A percentile compares a stretch with the other conserved stretches of the same genome.
These are phyloP conservation scores for Phytophthora nicotianae DNA, from an alignment of 352 stramenopile genomes.

Conservation along the genomic window DNA sequence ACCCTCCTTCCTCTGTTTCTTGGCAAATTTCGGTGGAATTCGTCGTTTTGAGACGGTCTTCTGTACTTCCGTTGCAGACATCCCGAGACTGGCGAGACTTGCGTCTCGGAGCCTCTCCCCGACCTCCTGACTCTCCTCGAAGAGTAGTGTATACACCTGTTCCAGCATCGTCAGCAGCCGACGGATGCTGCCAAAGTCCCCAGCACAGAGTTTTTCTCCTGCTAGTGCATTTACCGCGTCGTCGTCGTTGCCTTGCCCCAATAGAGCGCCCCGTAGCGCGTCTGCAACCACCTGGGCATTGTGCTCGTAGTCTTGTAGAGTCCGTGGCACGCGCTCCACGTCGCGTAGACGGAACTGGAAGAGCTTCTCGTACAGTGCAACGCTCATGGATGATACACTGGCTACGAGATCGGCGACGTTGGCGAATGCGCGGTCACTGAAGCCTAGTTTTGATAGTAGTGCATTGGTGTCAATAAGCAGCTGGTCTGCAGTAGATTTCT, in stretches of 20 bases:
- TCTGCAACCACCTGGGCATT: slow-evolving; percentile 90
- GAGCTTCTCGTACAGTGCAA: slow-evolving; percentile 91
- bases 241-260: slow-evolving; percentile 56
- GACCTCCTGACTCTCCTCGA: slow-evolving; percentile 42
- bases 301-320: slow-evolving; percentile 76
- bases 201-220: slow-evolving; percentile 55
- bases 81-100: slow-evolving; percentile 31
- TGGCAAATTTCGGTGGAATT: slow-evolving; percentile 25
- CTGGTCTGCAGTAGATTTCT: slow-evolving; percentile 21
- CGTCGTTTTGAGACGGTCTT: background rate
- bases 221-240: slow-evolving; percentile 52
- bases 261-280: slow-evolving; percentile 66
- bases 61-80: background rate
- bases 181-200: slow-evolving; percentile 56
- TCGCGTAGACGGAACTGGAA: slow-evolving; percentile 85
- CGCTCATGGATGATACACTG: slow-evolving; percentile 91
- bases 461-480: slow-evolving; percentile 65
- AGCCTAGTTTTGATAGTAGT: slow-evolving; percentile 78
- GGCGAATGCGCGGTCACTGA: slow-evolving; percentile 81
- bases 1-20: slow-evolving; percentile 25
- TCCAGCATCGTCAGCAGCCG: slow-evolving; percentile 61
- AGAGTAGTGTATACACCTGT: slow-evolving; percentile 62
- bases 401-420: slow-evolving; percentile 79
- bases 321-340: slow-evolving; percentile 67
- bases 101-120: slow-evolving; percentile 23